Evolutionary conservation across 768 basidiomycete species (phyloP), one percentile per base, ranked within the genome.

Genomic region (Dentipellis sp.): DNA sequence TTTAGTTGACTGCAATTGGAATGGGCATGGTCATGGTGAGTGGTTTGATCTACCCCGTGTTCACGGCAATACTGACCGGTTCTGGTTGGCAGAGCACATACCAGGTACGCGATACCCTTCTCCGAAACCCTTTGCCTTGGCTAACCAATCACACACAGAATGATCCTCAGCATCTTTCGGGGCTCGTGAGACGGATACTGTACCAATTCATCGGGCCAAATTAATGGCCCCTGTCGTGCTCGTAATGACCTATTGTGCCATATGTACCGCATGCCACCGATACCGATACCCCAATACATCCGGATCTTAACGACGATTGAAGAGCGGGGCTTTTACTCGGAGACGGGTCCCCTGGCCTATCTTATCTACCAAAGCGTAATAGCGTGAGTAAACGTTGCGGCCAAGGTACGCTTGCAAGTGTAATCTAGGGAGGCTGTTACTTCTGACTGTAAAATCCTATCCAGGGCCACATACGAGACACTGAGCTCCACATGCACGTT

Each of bases 131-230:
- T n/a, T 3, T 45, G 3, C 10, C n/a, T 45, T n/a, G 10, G n/a
- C 0, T 16, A 58, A 10, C 48, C 47, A 14, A 17, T 50, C 10
- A 8, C 19, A 21, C 50, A 11, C 57, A 80, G 77, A 75, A 78
- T 66, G 85, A 91, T 60, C 91, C 91, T 0, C 82, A 91, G 47
- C 84, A 91, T 66, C 75, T 94, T 16, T 89, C 86, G 0, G 86
- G 90, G 1, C 73, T 94, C 14, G 89, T 94, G 5, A 75, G 91
- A 59, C 75, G 85, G 56, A 81, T 94, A 60, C 60, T 94, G 64
- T 94, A 92, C 67, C 91, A 94, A 65, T 90, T 94, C 58, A 82
- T 94, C 65, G 92, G 92, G 2, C 88, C 91, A 1, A 93, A 92
- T 68, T 92, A 39, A 55, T 29, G 6, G 29, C 29, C 6, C 6